Conservation (phyloP, 2,329 filamentous ascomycete species). For the Colletotrichum sp. region DNA sequence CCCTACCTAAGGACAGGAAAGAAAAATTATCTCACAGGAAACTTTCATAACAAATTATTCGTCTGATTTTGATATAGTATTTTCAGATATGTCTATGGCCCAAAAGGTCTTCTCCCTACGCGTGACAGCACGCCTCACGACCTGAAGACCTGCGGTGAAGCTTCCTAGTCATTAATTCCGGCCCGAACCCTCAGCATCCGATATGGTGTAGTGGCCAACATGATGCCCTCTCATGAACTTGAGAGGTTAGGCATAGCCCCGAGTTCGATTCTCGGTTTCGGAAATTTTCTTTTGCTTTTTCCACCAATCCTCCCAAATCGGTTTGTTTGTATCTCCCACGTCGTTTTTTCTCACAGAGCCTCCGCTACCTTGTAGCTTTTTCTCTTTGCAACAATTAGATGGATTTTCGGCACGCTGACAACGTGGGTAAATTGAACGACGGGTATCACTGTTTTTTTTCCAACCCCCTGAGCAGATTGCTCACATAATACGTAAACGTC, state of each 20-base stretch:
- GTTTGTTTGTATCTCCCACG: not conserved
- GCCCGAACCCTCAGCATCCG: too few relatives aligned
- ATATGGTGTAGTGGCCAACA: slow-evolving; percentile 23
- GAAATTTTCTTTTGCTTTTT: not conserved
- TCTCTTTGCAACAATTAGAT: not conserved
- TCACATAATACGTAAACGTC: not conserved
- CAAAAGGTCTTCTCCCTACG: not conserved
- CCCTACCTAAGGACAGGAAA: not conserved
- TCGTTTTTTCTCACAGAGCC: not conserved
- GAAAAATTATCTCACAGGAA: not conserved
- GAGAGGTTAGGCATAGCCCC: slow-evolving; percentile 19
- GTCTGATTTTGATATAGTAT: not conserved
- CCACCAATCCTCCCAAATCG: not conserved
- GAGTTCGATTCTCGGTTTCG: slow-evolving; percentile 21
- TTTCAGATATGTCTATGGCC: not conserved
- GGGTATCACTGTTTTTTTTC: not conserved
- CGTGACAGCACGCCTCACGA: not conserved
- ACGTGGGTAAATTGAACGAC: not conserved
- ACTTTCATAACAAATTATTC: not conserved
- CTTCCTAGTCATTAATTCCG: accelerated
- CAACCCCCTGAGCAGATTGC: not conserved
- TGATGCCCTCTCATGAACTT: slow-evolving; percentile 10
- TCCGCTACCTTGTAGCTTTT: not conserved
- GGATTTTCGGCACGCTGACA: not conserved
- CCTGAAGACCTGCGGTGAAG: accelerated